Evolutionary conservation across 495 filamentous ascomycete species (phyloP).

Genomic region (Penicillium cinerascens): DNA sequence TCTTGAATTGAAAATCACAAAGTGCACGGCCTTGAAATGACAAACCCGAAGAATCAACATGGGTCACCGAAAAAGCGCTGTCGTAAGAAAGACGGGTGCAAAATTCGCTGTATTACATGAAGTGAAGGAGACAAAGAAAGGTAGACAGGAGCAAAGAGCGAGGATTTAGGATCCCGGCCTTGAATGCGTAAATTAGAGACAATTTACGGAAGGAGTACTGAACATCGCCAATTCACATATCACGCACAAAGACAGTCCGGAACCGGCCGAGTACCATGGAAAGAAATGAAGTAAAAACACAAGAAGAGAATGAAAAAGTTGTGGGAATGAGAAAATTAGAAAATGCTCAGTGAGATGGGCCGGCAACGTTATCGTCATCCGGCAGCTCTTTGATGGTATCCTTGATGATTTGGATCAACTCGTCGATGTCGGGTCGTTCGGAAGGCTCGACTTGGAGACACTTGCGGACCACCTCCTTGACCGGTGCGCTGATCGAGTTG

Average conservation of each 20-base stretch:
- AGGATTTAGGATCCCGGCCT: background rate
- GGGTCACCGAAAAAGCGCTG: no score
- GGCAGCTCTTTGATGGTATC: constrained; percentile 69
- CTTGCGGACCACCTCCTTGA: constrained; percentile 80
- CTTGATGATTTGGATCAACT: constrained; percentile 79
- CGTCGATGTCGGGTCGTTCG: constrained; percentile 86
- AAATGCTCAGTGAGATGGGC: constrained; percentile 23
- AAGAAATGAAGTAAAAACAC: constrained; percentile 1
- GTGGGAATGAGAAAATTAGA: background rate
- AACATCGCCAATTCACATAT: constrained; percentile 18
- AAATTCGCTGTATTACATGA: no score
- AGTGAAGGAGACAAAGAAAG: background rate
- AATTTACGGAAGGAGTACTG: background rate
- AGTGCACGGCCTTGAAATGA: no score
- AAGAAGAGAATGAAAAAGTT: background rate
- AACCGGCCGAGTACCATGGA: constrained; percentile 18
- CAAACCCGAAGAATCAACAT: no score
- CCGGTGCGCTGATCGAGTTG: constrained; percentile 61
- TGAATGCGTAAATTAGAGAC: background rate
- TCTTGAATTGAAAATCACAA: no score
- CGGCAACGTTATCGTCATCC: constrained; percentile 56
- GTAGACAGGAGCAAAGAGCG: background rate
- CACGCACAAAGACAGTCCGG: constrained; percentile 8
- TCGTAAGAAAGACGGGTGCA: no score
- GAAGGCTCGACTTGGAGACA: constrained; percentile 90